Evolutionary conservation across 148 eudicot species (phyloP), one percentile per base, ranked within the genome.

Genomic region (Vaccinium macrocarpon): DNA sequence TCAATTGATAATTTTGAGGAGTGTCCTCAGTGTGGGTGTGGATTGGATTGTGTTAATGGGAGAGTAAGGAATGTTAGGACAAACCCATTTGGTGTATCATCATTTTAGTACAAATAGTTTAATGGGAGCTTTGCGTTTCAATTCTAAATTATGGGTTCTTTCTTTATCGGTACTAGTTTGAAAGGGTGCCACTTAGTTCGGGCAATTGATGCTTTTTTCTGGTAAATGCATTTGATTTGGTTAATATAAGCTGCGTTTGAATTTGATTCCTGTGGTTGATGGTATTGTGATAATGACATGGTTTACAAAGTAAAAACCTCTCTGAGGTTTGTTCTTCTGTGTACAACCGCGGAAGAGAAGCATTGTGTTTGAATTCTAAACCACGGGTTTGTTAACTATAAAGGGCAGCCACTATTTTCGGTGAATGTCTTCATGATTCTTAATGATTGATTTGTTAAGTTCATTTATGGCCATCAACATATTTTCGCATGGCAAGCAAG

Each of bases 11-110:
- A 87, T 13, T 90, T 91, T 19, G 87, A 86, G 0, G 88, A 83
- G 48, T 82, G 90, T 50, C 92, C 92, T 9, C 83, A 81, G 5
- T 91, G 94, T 83, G 94, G 91, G 1, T 91, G 94, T 81, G 92
- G 94, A 18, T 85, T 90, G 71, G 87, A 89, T 68, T 91, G 94
- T n/a, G 83, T 5, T 18, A 9, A 57, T 77, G 56, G 73, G 48
- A 79, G 10, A 49, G 49, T 8, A 11, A 64, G 70, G 50, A 64
- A 49, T 59, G 4, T 49, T 21, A 72, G 57, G 48, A 49, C 35
- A 21, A 78, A 86, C 23, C 77, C 14, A 3, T 56, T 78, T 23
- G 35, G 82, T 59, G 53, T 83, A 59, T 83, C 77, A 27, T 29
- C 83, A 2, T 12, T 62, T 62, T 62, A 62, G 27, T n/a, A 8